Evolutionary conservation across 2,329 filamentous ascomycete species (phyloP).

Genomic region (Arachnomyces sp.): DNA sequence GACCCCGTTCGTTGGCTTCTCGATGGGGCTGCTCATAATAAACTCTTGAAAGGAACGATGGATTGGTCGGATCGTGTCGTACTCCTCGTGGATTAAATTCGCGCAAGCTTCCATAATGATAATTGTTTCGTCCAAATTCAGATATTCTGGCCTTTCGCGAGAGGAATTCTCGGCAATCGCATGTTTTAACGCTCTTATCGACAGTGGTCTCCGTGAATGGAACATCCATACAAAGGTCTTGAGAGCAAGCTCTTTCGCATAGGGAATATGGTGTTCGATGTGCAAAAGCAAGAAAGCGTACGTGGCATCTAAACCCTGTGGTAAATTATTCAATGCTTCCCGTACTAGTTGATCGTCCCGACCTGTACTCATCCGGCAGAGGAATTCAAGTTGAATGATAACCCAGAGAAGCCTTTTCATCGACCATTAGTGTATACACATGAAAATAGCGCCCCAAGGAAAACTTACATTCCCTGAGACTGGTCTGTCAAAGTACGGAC

Average conservation of each 20-base stretch:
- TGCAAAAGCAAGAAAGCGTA: neutral
- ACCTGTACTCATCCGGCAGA: neutral
- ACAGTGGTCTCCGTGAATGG: neutral
- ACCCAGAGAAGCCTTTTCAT: constrained; percentile 1
- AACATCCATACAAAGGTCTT: constrained; percentile 1
- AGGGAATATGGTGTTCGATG: neutral
- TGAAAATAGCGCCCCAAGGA: neutral
- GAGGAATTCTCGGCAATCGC: neutral
- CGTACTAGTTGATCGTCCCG: neutral
- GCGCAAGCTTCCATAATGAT: neutral
- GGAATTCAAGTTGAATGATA: constrained; percentile 1
- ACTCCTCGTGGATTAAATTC: neutral
- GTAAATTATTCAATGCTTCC: neutral
- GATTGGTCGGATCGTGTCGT: neutral
- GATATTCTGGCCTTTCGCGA: neutral
- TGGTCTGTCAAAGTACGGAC: neutral
- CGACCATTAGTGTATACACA: neutral
- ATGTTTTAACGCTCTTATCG: neutral
- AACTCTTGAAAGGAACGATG: constrained; percentile 2
- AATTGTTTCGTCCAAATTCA: neutral
- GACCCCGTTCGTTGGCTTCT: too few species aligned
- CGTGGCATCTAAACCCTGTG: neutral
- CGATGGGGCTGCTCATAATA: neutral
- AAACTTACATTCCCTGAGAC: constrained; percentile 1
- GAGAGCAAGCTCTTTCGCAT: neutral